These are phyloP conservation scores for Yarrowia phangngaensis DNA, from an alignment of 805 yeast genomes.

Conservation along the genomic window DNA sequence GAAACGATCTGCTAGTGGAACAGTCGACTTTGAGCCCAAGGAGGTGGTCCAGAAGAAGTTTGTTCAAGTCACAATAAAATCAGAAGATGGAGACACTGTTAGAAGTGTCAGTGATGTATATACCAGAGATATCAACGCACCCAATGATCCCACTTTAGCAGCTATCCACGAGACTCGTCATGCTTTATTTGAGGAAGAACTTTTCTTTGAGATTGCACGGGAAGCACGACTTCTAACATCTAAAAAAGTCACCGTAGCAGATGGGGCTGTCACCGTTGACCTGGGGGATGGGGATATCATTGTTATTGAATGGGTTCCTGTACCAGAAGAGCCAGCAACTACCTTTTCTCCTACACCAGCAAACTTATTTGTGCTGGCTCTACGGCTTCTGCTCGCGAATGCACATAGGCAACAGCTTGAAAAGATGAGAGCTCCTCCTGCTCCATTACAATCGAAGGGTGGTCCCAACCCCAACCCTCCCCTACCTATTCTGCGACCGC, in stretches of 20 bases:
- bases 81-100: conserved; percentile 45
- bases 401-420: conserved; percentile 49
- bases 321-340: conserved; percentile 6
- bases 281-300: conserved; percentile 56
- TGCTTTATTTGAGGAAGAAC: conserved; percentile 81
- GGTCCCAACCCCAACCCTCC: conserved; percentile 25
- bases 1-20: conserved; percentile 50
- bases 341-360: conserved; percentile 42
- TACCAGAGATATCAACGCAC: conserved; percentile 58
- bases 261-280: conserved; percentile 62
- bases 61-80: conserved; percentile 50
- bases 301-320: conserved; percentile 52
- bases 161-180: conserved; percentile 44
- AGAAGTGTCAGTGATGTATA: conserved; percentile 39
- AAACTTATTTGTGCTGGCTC: conserved; percentile 49
- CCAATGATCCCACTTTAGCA: conserved; percentile 14
- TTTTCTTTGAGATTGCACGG: conserved; percentile 68
- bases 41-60: conserved; percentile 45
- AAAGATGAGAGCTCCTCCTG: conserved; percentile 32
- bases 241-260: conserved; percentile 63
- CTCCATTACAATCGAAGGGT: conserved; percentile 25
- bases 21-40: conserved; percentile 43
- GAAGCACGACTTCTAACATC: conserved; percentile 71
- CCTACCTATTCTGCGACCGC: conserved; percentile 35
- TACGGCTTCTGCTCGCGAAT: conserved; percentile 60